phyloP scores from a whole-genome alignment of 1,284 basidiomycete genomes.

The Leccinum angustisporum region DNA sequence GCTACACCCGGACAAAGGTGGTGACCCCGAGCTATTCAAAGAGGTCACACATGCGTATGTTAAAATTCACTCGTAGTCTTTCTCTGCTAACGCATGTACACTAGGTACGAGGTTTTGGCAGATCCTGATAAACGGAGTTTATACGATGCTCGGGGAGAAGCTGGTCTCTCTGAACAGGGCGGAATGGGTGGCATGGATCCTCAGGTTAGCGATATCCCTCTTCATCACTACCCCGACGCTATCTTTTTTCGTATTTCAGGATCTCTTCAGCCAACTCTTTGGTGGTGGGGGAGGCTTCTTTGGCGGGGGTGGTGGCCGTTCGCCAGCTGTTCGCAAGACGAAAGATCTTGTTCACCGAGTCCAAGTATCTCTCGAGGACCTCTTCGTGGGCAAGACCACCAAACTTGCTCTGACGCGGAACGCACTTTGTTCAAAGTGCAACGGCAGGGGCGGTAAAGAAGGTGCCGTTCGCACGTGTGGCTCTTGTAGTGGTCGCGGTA shows the following conservation, averaged over 20 bases:
- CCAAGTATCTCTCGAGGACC: slow-evolving; percentile 93
- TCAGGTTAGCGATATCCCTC: slow-evolving; percentile 50
- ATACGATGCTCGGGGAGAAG: slow-evolving; percentile 94
- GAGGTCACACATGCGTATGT: slow-evolving; percentile 95
- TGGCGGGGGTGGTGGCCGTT: slow-evolving; percentile 59
- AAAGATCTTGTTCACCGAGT: slow-evolving; percentile 99
- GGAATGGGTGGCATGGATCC: slow-evolving; percentile 97
- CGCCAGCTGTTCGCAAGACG: slow-evolving; percentile 89
- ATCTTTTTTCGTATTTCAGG: slow-evolving; percentile 46
- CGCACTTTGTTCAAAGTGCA: slow-evolving; percentile 90
- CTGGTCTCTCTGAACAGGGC: slow-evolving; percentile 85
- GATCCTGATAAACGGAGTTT: slow-evolving; percentile 83
- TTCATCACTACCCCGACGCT: not conserved
- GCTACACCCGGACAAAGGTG: slow-evolving; percentile 95
- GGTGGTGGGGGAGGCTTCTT: slow-evolving; percentile 57
- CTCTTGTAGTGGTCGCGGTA: slow-evolving; percentile 86
- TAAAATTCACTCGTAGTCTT: slow-evolving; percentile 34
- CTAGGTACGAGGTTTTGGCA: slow-evolving; percentile 90
- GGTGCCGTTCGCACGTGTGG: slow-evolving; percentile 86
- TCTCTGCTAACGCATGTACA: slow-evolving; percentile 10
- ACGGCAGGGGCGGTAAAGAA: slow-evolving; percentile 96
- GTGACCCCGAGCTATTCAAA: slow-evolving; percentile 97
- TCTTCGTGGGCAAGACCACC: slow-evolving; percentile 98
- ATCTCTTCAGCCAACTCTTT: slow-evolving; percentile 98
- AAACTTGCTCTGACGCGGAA: slow-evolving; percentile 98